phyloP scores from a whole-genome alignment of 2,329 filamentous ascomycete genomes.

The Clonostachys sp. region DNA sequence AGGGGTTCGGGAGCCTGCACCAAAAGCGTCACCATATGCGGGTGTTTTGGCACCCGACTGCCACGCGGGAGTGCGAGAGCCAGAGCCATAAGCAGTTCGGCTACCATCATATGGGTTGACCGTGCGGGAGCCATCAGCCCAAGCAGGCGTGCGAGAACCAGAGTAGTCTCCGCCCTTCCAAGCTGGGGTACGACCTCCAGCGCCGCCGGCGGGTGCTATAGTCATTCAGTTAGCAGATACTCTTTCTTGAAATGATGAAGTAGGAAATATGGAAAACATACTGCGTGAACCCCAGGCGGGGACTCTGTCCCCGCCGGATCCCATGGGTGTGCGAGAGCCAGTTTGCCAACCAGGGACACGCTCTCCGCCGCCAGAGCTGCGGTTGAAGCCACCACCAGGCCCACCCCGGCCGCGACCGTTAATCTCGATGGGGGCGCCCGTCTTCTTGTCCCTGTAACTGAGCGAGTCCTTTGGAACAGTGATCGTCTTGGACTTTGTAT shows the following conservation, averaged over 20 bases:
- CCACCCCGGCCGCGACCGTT: conserved; percentile 43
- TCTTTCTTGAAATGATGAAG: not conserved
- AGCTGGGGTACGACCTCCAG: conserved; percentile 55
- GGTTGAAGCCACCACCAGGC: conserved; percentile 30
- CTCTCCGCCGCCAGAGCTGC: conserved; percentile 17
- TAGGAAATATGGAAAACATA: conserved; percentile 35
- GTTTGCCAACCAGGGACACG: conserved; percentile 55
- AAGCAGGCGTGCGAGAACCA: conserved; percentile 64
- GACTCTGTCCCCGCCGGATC: conserved; percentile 59
- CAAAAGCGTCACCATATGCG: conserved; percentile 55
- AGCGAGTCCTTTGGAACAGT: conserved; percentile 77
- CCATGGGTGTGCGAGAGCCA: conserved; percentile 65
- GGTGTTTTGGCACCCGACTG: conserved; percentile 73
- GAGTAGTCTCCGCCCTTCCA: conserved; percentile 51
- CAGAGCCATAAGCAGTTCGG: conserved; percentile 73
- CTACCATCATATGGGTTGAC: conserved; percentile 69
- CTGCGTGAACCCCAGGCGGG: conserved; percentile 71
- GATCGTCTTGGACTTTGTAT: conserved; percentile 90
- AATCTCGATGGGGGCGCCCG: conserved; percentile 74
- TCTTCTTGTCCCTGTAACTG: conserved; percentile 80
- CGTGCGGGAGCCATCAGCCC: conserved; percentile 62
- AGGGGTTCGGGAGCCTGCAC: conserved; percentile 63
- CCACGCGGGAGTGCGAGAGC: conserved; percentile 72
- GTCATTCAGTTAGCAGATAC: not conserved
- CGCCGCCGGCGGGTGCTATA: conserved; percentile 45